Conservation (phyloP, 2,329 filamentous ascomycete species). For the Cercospora zeae-maydis region DNA sequence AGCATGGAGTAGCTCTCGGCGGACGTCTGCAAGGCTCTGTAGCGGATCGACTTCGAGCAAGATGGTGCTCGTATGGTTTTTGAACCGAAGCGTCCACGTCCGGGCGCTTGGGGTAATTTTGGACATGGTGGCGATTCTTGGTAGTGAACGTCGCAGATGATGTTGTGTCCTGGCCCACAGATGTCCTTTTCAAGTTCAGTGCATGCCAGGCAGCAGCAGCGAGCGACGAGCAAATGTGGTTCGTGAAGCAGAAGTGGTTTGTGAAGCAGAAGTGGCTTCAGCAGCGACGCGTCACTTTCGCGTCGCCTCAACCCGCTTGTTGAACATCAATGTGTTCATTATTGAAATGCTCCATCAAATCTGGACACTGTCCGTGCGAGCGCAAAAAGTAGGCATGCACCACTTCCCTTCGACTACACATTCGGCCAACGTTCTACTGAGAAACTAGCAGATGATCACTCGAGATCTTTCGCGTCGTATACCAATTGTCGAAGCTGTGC, state of each 20-base stretch:
- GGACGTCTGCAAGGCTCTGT: slow-evolving; percentile 40
- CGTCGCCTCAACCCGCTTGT: not conserved
- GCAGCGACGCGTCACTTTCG: not conserved
- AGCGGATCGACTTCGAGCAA: slow-evolving; percentile 47
- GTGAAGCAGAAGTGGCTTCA: not conserved
- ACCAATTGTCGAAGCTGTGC: too few species aligned
- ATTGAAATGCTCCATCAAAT: not conserved
- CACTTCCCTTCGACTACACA: too few species aligned
- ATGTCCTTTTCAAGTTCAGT: not conserved
- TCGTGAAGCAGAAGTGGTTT: not conserved
- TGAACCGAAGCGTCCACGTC: slow-evolving; percentile 47
- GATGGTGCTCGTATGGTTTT: slow-evolving; percentile 46
- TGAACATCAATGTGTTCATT: too few species aligned
- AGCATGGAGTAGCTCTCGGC: slow-evolving; percentile 42
- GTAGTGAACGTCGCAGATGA: not conserved
- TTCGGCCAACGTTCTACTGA: too few species aligned
- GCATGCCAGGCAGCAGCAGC: not conserved
- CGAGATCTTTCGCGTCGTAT: too few species aligned
- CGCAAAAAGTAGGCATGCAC: too few species aligned
- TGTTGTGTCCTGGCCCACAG: not conserved
- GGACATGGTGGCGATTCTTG: slow-evolving; percentile 5
- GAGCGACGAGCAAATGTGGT: not conserved
- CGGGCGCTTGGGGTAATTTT: slow-evolving; percentile 29
- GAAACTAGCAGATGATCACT: too few species aligned
- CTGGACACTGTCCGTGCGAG: too few species aligned